These are phyloP conservation scores for Cercophora sp. DNA, from an alignment of 495 filamentous ascomycete species.

Conservation along the genomic window DNA sequence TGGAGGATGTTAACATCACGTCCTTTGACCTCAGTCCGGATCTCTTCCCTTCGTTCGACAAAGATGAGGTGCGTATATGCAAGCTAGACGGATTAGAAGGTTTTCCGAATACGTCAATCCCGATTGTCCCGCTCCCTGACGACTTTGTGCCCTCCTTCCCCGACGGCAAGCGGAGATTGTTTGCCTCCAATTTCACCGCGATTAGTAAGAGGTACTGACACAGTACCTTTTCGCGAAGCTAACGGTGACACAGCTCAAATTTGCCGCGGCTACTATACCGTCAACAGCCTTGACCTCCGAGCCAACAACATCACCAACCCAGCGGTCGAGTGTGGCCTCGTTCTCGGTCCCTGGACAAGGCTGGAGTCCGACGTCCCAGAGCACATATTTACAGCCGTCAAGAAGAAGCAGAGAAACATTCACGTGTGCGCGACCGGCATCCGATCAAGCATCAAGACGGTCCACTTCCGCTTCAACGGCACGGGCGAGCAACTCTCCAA, in stretches of 20 bases:
- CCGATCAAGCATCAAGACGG: not conserved
- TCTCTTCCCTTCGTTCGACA: not conserved
- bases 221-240: no score
- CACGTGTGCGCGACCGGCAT: not conserved
- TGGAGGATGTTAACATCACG: no score
- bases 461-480: slow-evolving; percentile 1
- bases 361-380: not conserved
- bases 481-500: not conserved
- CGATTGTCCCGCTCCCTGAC: not conserved
- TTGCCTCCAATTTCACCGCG: slow-evolving; percentile 2
- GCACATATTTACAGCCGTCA: not conserved
- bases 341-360: not conserved
- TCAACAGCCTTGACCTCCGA: not conserved
- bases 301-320: slow-evolving; percentile 4
- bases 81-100: no score
- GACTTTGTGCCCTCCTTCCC: not conserved
- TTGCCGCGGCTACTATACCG: not conserved
- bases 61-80: not conserved
- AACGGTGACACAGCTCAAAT: no score
- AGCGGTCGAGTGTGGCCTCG: not conserved
- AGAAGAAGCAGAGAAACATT: not conserved
- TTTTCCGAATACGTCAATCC: no score
- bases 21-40: not conserved
- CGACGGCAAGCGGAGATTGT: not conserved
- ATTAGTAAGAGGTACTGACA: no score